A percentile compares a stretch with the other conserved stretches of the same genome.
Evolutionary conservation across 2,329 filamentous ascomycete species (phyloP).

Genomic region (Cordyceps pruinosa): DNA sequence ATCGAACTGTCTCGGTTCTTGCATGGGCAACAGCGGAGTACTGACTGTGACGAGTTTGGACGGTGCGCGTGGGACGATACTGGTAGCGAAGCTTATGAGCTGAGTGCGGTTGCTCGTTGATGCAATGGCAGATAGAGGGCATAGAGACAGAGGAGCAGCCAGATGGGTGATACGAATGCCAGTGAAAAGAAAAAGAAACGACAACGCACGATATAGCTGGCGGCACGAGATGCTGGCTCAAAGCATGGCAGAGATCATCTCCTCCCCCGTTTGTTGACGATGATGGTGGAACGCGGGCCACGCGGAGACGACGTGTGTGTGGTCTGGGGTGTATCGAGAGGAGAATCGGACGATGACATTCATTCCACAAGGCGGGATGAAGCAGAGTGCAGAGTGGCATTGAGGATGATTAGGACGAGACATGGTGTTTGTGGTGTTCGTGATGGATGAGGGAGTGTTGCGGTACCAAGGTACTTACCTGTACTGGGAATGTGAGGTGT

Average conservation of each 20-base stretch:
- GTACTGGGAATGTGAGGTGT: background rate
- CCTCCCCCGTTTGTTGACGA: background rate
- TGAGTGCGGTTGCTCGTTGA: background rate
- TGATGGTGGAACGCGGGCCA: conserved; percentile 5
- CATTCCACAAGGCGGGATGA: background rate
- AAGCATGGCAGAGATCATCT: background rate
- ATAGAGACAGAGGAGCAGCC: too few relatives aligned
- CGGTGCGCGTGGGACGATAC: too few relatives aligned
- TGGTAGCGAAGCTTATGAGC: too few relatives aligned
- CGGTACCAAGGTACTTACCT: too few relatives aligned
- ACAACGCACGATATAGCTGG: background rate
- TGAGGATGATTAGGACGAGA: background rate
- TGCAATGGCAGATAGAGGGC: background rate
- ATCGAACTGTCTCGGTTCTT: background rate
- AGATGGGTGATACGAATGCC: too few relatives aligned
- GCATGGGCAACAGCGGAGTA: background rate
- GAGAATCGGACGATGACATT: background rate
- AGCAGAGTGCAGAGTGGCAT: background rate
- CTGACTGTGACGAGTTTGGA: too few relatives aligned
- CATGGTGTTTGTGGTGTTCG: background rate
- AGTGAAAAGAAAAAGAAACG: background rate
- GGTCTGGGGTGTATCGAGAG: background rate
- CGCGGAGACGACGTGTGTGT: background rate
- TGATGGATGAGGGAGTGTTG: background rate
- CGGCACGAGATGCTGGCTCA: background rate